These are phyloP conservation scores for Dendrobium catenatum DNA, from an alignment of 106 monocot genomes.

Conservation along the genomic window DNA sequence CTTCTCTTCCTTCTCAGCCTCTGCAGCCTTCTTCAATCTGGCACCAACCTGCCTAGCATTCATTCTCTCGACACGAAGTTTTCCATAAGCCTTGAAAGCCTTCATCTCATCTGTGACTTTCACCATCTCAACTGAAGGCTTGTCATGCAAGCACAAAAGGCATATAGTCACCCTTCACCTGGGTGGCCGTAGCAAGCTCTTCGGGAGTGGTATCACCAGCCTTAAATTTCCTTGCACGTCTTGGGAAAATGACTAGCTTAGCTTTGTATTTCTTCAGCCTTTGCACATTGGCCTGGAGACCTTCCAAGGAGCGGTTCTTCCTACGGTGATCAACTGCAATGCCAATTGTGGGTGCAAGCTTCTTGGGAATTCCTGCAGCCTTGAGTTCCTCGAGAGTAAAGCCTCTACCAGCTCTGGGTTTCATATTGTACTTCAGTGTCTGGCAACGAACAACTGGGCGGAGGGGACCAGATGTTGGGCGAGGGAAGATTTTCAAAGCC, in stretches of 20 bases:
- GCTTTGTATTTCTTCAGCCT: slow-evolving; percentile 44
- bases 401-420: not conserved
- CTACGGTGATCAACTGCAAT: slow-evolving; percentile 57
- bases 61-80: slow-evolving; percentile 51
- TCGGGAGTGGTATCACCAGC: slow-evolving; percentile 32
- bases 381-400: slow-evolving; percentile 62
- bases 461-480: slow-evolving; percentile 34
- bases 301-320: slow-evolving; percentile 40
- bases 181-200: slow-evolving; percentile 35
- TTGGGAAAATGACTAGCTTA: slow-evolving; percentile 34
- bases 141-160: slow-evolving; percentile 25
- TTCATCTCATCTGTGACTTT: slow-evolving; percentile 73
- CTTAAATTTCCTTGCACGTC: slow-evolving; percentile 38
- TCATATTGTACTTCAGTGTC: slow-evolving; percentile 62
- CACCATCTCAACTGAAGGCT: slow-evolving; percentile 23
- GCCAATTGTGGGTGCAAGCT: slow-evolving; percentile 54
- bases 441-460: slow-evolving; percentile 53
- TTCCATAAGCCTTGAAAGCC: slow-evolving; percentile 47
- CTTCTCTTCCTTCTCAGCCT: slow-evolving; percentile 75
- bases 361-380: slow-evolving; percentile 49
- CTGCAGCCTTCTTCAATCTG: slow-evolving; percentile 67
- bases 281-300: slow-evolving; percentile 47
- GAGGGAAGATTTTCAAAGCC: slow-evolving; percentile 28
- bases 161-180: slow-evolving; percentile 27
- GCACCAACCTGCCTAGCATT: slow-evolving; percentile 51